phyloP scores from a whole-genome alignment of 768 basidiomycete species.

The Amanita rimosa region DNA sequence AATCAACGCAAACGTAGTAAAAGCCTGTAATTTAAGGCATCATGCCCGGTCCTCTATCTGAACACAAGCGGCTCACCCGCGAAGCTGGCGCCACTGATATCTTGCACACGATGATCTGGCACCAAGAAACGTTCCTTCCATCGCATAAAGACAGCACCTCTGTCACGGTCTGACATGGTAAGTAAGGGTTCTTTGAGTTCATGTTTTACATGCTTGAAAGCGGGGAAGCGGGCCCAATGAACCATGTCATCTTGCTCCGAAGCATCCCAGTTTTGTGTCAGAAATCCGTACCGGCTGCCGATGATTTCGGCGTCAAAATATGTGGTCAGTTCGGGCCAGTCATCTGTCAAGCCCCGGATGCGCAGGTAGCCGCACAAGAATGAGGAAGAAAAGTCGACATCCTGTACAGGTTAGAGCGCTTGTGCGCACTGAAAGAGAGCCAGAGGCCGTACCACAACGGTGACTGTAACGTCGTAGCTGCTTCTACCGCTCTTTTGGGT shows the following conservation, averaged over 20 bases:
- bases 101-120: slow-evolving; percentile 88
- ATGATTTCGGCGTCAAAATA: slow-evolving; percentile 97
- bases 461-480: slow-evolving; percentile 90
- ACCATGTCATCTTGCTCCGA: slow-evolving; percentile 85
- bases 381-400: slow-evolving; percentile 81
- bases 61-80: slow-evolving; percentile 51
- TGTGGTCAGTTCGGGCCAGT: slow-evolving; percentile 92
- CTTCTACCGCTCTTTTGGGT: slow-evolving; percentile 92
- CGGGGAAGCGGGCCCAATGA: slow-evolving; percentile 91
- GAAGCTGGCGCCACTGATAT: slow-evolving; percentile 92
- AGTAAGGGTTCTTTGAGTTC: slow-evolving; percentile 71
- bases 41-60: slow-evolving; percentile 3
- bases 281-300: slow-evolving; percentile 80
- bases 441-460: slow-evolving; percentile 63
- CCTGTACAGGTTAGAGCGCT: slow-evolving; percentile 29
- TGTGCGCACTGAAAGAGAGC: slow-evolving; percentile 2
- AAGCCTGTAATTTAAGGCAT: slow-evolving; percentile 46
- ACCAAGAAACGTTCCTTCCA: slow-evolving; percentile 97
- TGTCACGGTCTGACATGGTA: slow-evolving; percentile 67
- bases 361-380: slow-evolving; percentile 87
- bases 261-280: slow-evolving; percentile 87
- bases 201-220: slow-evolving; percentile 71
- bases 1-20: slow-evolving; percentile 93
- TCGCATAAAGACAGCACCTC: slow-evolving; percentile 85
- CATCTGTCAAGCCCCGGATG: slow-evolving; percentile 86